A percentile compares a stretch with the other conserved stretches of the same genome.
Conservation (phyloP, 345 rosid species). For the Balakata baccata region DNA sequence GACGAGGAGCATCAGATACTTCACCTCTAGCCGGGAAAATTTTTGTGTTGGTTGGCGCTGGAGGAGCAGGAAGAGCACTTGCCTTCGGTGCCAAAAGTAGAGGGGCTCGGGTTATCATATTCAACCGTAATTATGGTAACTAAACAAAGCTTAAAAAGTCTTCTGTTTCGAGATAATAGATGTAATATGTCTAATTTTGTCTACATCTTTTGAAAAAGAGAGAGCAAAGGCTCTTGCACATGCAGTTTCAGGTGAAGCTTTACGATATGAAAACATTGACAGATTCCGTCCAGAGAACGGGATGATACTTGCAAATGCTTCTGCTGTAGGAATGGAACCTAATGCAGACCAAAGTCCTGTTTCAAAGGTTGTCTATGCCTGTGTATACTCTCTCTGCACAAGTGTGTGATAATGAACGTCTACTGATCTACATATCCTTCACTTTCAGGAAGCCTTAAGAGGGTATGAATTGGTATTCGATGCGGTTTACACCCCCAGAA, state of each 20-base stretch:
- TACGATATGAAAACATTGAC: constrained; percentile 26
- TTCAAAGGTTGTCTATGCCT: constrained; percentile 35
- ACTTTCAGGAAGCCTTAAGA: constrained; percentile 37
- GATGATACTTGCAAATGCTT: constrained; percentile 60
- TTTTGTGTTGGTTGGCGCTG: constrained; percentile 59
- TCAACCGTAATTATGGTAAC: constrained; percentile 52
- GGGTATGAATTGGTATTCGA: constrained; percentile 49
- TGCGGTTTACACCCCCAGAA: constrained; percentile 56
- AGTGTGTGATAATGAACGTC: background rate
- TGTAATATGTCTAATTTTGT: background rate
- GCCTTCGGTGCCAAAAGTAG: constrained; percentile 55
- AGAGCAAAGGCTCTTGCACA: constrained; percentile 58
- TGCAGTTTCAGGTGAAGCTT: constrained; percentile 50
- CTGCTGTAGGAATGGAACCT: constrained; percentile 63
- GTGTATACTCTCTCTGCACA: background rate
- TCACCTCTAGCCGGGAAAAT: constrained; percentile 45
- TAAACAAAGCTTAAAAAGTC: background rate
- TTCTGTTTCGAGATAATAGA: too few relatives aligned
- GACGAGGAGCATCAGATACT: constrained; percentile 1
- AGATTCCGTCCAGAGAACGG: constrained; percentile 48
- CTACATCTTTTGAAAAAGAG: constrained; percentile 26
- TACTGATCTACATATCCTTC: constrained; percentile 4
- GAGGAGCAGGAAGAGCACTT: constrained; percentile 65
- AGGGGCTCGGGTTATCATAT: constrained; percentile 50
- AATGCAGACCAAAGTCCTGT: constrained; percentile 45